Evolutionary conservation across 2,329 filamentous ascomycete species (phyloP).

Genomic region (Pyrenochaeta sp.): DNA sequence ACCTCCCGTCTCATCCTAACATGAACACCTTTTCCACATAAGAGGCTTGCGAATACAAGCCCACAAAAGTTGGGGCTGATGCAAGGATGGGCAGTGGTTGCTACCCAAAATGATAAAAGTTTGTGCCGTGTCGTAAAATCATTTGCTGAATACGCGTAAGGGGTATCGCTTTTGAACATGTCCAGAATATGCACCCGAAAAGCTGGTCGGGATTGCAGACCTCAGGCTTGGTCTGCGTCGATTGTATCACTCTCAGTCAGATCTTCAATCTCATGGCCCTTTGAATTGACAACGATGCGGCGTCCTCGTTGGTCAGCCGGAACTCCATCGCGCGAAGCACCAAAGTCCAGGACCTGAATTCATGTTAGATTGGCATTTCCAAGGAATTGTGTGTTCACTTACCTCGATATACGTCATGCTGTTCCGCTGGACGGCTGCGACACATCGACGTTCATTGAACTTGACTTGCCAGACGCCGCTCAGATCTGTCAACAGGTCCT

Average conservation of each 20-base stretch:
- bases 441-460: constrained; percentile 93
- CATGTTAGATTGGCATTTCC: constrained; percentile 42
- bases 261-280: constrained; percentile 49
- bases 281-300: constrained; percentile 68
- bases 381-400: constrained; percentile 1
- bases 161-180: constrained; percentile 45
- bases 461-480: constrained; percentile 99
- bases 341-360: constrained; percentile 91
- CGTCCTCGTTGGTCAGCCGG: constrained; percentile 78
- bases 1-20: constrained; percentile 11
- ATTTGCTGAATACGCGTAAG: constrained; percentile 24
- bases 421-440: constrained; percentile 94
- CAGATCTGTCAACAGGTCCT: constrained; percentile 90
- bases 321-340: constrained; percentile 87
- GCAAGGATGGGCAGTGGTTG: constrained; percentile 6
- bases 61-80: constrained; percentile 3
- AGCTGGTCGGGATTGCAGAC: constrained; percentile 5
- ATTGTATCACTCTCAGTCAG: constrained; percentile 41
- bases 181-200: constrained; percentile 28
- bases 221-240: constrained; percentile 37
- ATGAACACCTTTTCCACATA: constrained; percentile 21
- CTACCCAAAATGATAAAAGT: constrained; percentile 9
- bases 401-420: constrained; percentile 94
- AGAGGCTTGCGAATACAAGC: constrained; percentile 12
- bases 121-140: constrained; percentile 20